Conservation (phyloP, 2,329 filamentous ascomycete species). For the Apiospora marii region DNA sequence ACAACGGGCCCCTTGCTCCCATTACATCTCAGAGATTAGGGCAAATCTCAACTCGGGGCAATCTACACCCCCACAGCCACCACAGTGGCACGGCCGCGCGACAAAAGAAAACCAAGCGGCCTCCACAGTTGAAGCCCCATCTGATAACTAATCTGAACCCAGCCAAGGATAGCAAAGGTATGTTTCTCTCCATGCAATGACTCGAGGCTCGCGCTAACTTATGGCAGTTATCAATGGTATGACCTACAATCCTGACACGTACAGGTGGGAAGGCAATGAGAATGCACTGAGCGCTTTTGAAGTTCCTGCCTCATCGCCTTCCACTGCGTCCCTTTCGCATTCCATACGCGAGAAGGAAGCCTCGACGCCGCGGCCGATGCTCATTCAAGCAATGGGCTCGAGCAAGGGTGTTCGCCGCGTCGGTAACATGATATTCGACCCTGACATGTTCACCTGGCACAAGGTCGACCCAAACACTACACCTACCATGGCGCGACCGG, state of each 20-base stretch:
- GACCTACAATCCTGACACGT: slow-evolving; percentile 89
- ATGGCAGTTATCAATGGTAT: slow-evolving; percentile 81
- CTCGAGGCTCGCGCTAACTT: slow-evolving; percentile 9
- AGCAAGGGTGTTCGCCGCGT: slow-evolving; percentile 91
- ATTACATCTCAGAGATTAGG: slow-evolving; percentile 63
- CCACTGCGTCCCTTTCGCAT: slow-evolving; percentile 55
- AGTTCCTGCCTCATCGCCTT: slow-evolving; percentile 61
- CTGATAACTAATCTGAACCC: slow-evolving; percentile 85
- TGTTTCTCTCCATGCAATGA: slow-evolving; percentile 44
- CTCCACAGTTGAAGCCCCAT: slow-evolving; percentile 76
- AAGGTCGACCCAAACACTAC: slow-evolving; percentile 69
- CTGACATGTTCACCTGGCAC: slow-evolving; percentile 96
- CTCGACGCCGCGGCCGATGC: slow-evolving; percentile 71
- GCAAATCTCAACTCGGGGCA: slow-evolving; percentile 59
- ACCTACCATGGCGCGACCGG: slow-evolving; percentile 36
- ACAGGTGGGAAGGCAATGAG: slow-evolving; percentile 96
- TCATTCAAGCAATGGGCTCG: slow-evolving; percentile 89
- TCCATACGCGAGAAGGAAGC: slow-evolving; percentile 63
- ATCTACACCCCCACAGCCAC: slow-evolving; percentile 52
- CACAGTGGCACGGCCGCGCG: slow-evolving; percentile 50
- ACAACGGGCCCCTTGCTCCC: slow-evolving; percentile 60
- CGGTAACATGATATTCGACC: slow-evolving; percentile 98
- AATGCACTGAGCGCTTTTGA: slow-evolving; percentile 84
- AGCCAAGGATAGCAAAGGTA: slow-evolving; percentile 82
- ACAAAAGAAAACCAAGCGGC: slow-evolving; percentile 64